phyloP scores from a whole-genome alignment of 2,329 filamentous ascomycete genomes.

The Botryotinia narcissicola region DNA sequence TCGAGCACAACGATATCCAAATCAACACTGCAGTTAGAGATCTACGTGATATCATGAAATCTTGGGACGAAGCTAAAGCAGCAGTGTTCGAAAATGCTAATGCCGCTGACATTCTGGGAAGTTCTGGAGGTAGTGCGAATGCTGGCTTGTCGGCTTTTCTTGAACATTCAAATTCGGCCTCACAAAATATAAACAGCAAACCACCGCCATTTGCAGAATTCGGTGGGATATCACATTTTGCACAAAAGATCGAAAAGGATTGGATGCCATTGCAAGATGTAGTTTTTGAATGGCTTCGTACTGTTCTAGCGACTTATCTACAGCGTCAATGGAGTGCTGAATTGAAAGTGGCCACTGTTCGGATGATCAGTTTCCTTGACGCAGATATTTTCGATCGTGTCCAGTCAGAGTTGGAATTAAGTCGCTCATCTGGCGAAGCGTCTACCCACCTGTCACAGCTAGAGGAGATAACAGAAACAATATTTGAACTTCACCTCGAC shows the following conservation, averaged over 20 bases:
- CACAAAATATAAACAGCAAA: conserved; percentile 49
- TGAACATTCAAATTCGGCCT: conserved; percentile 58
- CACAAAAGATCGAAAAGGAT: conserved; percentile 46
- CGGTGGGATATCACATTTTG: conserved; percentile 53
- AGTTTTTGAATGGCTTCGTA: conserved; percentile 56
- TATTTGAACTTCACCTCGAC: conserved; percentile 68
- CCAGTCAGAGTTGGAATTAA: conserved; percentile 43
- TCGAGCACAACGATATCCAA: conserved; percentile 26
- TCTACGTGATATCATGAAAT: conserved; percentile 40
- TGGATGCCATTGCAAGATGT: conserved; percentile 58
- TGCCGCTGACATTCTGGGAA: conserved; percentile 38
- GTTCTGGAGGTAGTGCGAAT: conserved; percentile 35
- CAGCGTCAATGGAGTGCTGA: conserved; percentile 56
- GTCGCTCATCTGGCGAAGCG: conserved; percentile 21
- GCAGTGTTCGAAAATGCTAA: conserved; percentile 36
- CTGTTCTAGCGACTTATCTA: conserved; percentile 51
- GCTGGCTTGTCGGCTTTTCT: conserved; percentile 58
- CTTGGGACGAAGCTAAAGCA: conserved; percentile 43
- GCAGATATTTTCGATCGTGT: conserved; percentile 50
- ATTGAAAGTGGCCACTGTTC: conserved; percentile 56
- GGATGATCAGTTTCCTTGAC: conserved; percentile 51
- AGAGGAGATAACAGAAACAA: conserved; percentile 53
- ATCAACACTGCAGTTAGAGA: conserved; percentile 39
- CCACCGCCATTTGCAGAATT: conserved; percentile 50
- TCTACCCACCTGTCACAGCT: conserved; percentile 41